These are phyloP conservation scores for Tinospora cordifolia DNA, from an alignment of 164 flowering plant genomes.

Conservation along the genomic window DNA sequence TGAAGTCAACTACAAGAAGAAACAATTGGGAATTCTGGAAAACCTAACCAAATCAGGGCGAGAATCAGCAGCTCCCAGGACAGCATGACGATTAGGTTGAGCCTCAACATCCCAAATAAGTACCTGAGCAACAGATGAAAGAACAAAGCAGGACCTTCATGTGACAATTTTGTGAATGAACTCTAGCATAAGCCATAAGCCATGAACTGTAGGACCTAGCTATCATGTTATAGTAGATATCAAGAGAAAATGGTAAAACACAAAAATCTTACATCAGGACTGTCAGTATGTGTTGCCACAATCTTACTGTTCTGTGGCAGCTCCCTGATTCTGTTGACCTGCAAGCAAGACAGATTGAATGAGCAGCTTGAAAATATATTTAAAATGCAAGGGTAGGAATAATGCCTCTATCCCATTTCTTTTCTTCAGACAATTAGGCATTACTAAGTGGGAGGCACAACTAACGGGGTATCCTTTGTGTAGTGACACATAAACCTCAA, in stretches of 20 bases:
- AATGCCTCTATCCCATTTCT: background rate
- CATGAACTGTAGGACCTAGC: background rate
- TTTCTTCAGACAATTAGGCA: background rate
- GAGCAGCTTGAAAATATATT: background rate
- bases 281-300: conserved; percentile 94
- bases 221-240: background rate
- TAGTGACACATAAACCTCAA: too few species aligned
- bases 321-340: conserved; percentile 98
- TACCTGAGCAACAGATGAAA: conserved; percentile 35
- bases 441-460: too few species aligned
- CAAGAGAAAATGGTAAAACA: background rate
- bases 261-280: conserved; percentile 63
- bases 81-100: conserved; percentile 94
- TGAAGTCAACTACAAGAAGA: background rate
- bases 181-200: background rate
- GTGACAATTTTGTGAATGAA: background rate
- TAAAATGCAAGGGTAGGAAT: background rate
- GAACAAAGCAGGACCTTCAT: background rate
- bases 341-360: conserved; percentile 15
- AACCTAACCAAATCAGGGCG: conserved; percentile 66
- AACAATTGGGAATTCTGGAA: background rate
- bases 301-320: conserved; percentile 80
- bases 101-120: conserved; percentile 93
- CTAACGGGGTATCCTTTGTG: too few species aligned
- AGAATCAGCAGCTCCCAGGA: conserved; percentile 72